A percentile compares a stretch with the other conserved stretches of the same genome.
phyloP scores from a whole-genome alignment of 225 moss, liverwort and hornwort genomes.

The Lunularia cruciata region DNA sequence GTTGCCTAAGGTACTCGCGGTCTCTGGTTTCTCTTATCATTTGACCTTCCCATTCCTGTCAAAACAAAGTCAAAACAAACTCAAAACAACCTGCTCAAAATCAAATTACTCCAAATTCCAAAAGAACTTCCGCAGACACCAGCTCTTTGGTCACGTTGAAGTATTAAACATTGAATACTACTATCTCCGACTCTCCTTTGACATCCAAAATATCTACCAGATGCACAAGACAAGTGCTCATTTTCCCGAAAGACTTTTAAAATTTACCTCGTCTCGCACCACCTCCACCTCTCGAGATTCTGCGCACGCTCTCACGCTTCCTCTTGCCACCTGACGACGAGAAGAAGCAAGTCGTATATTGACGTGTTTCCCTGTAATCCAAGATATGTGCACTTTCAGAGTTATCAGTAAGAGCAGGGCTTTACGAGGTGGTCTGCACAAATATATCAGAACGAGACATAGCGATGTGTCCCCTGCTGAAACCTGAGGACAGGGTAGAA shows the following conservation, averaged over 20 bases:
- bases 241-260: neutral
- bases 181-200: too few species aligned
- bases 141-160: too few species aligned
- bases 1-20: slow-evolving; percentile 43
- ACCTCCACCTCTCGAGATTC: slow-evolving; percentile 31
- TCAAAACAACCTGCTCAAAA: too few species aligned
- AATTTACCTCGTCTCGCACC: slow-evolving; percentile 33
- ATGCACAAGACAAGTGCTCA: too few species aligned
- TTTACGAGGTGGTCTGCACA: too few species aligned
- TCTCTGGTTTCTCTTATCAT: slow-evolving; percentile 58
- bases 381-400: neutral
- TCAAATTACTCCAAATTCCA: too few species aligned
- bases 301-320: slow-evolving; percentile 16
- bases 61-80: neutral
- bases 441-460: neutral
- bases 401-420: neutral
- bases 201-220: too few species aligned
- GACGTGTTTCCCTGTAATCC: slow-evolving; percentile 10
- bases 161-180: neutral
- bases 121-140: too few species aligned
- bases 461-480: slow-evolving; percentile 21
- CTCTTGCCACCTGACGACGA: neutral
- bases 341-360: neutral
- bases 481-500: slow-evolving; percentile 2
- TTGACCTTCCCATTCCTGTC: slow-evolving; percentile 74